A percentile compares a stretch with the other conserved stretches of the same genome.
phyloP scores from a whole-genome alignment of 805 yeast species.

The Candida vartiovaarae region DNA sequence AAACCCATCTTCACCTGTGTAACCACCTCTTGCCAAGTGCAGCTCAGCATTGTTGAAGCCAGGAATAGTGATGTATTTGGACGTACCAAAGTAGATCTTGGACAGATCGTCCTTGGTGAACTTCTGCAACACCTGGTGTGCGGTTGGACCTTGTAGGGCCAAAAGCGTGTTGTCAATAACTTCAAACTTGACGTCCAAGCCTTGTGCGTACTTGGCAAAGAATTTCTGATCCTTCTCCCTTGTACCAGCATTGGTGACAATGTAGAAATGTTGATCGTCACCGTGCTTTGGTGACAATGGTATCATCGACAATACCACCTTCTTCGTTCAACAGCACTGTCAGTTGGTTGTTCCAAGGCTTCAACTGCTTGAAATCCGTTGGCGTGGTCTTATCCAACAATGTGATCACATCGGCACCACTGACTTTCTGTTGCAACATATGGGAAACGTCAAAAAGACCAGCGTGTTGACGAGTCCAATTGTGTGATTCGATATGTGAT shows the following conservation, averaged over 20 bases:
- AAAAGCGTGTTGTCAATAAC: slow-evolving; percentile 67
- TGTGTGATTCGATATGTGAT: slow-evolving; percentile 85
- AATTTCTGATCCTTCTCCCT: slow-evolving; percentile 72
- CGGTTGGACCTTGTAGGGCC: slow-evolving; percentile 91
- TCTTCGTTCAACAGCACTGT: slow-evolving; percentile 66
- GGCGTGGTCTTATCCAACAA: slow-evolving; percentile 85
- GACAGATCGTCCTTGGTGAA: slow-evolving; percentile 53
- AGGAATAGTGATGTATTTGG: slow-evolving; percentile 23
- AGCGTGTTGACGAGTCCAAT: slow-evolving; percentile 83
- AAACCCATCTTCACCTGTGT: slow-evolving; percentile 98
- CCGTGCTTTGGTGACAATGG: slow-evolving; percentile 80
- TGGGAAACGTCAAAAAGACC: slow-evolving; percentile 97
- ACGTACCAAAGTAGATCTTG: slow-evolving; percentile 67
- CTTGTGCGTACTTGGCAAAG: slow-evolving; percentile 43
- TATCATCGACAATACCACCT: slow-evolving; percentile 92
- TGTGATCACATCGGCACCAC: slow-evolving; percentile 59
- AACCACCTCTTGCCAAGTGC: slow-evolving; percentile 92
- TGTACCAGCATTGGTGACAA: slow-evolving; percentile 96
- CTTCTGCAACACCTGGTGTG: slow-evolving; percentile 59
- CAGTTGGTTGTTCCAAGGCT: slow-evolving; percentile 57
- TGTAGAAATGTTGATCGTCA: slow-evolving; percentile 56
- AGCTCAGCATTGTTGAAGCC: slow-evolving; percentile 35
- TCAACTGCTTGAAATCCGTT: slow-evolving; percentile 58
- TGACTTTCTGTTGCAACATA: slow-evolving; percentile 85
- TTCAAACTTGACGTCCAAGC: slow-evolving; percentile 29